Evolutionary conservation across 2,329 filamentous ascomycete genomes (phyloP), one percentile per base, ranked within the genome.

Genomic region (Drechmeria coniospora): DNA sequence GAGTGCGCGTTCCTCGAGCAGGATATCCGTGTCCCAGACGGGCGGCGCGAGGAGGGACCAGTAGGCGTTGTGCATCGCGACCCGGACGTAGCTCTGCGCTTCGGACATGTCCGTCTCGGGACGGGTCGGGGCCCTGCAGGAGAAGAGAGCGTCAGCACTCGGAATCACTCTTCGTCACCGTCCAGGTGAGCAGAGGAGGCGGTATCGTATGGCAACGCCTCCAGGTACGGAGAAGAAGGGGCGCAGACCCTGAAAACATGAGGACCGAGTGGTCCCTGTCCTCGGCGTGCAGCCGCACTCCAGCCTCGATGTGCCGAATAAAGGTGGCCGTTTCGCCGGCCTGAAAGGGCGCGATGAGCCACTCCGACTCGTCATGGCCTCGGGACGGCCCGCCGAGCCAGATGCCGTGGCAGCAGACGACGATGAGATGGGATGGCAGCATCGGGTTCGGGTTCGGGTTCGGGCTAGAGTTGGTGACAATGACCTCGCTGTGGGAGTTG

Each of bases 331-430:
- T 80, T 51, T 92, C 82, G 32, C 77, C 76, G 13, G 54, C 59
- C 46, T 93, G 84, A 44, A 90, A 92, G 18, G 65, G 58, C 28
- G 81, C 75, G 11, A 92, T 74, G 17, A 83, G 60, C 74, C 76
- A 81, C 45, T 79, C 72, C 5, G 54, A 36, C 44, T 78, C 72
- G 33, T 65, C 54, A 13, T 45, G 36, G 19, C 73, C 73, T 2
- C 51, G 49, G 2, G 53, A 50, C 2, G 61, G 56, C 0, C 73
- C 71, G 15, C 74, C 74, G 10, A 61, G 53, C 63, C 79, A 92
- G 32, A 87, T 81, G 16, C 73, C 79, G 53, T 92, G 83, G 48
- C 83, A 86, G 57, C 82, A 90, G 27, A 92, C 77, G 26, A 92
- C 56, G 28, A 92, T 69, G 8, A 92, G 63, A 37, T 80, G 53